Evolutionary conservation across 1,284 basidiomycete species (phyloP), one percentile per base, ranked within the genome.

Genomic region (Ganoderma sinense): DNA sequence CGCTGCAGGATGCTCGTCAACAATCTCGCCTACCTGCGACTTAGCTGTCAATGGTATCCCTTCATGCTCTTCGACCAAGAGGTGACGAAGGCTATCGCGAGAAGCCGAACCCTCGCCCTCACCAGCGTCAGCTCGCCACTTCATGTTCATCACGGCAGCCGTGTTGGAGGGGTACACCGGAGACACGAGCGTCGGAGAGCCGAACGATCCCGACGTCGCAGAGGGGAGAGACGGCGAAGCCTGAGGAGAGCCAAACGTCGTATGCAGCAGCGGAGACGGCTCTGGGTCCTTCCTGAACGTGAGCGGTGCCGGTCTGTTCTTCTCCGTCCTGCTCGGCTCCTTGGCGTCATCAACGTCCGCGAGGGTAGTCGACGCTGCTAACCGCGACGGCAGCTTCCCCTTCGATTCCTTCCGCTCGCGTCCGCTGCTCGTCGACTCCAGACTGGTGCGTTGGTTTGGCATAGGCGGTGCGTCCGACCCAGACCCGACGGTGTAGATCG

Each of bases 241-340:
- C 58, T 81, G 73, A 0, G 86, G 84, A 5, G 86, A 86, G 11
- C 82, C 84, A 81, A 88, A 89, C 2, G 80, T 83, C n/a, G 87
- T 84, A 71, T 88, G 86, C 18, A 89, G 78, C 4, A 88, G 76
- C 0, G 88, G 88, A 4, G 88, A 88, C 11, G 69, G 65, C 40
- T 66, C 65, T 16, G 71, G 71, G 61, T 71, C 68, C n/a, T 66
- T 64, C 55, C 40, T 62, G 62, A 75, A 66, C 16, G 70, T 71
- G 16, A 75, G 62, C 13, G 75, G 74, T 2, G 75, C 72, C 0
- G 75, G 75, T 16, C 70, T 62, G 62, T 71, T 75, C 70, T 76
- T 73, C 62, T 69, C 64, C 56, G 68, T 39, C 66, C 61, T 66
- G 62, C 70, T 69, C 69, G 64, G 40, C 20, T 51, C 36, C 43